A percentile compares a stretch with the other conserved stretches of the same genome.
These are phyloP conservation scores for Lippia alba DNA, from an alignment of 305 asterid genomes.

Conservation along the genomic window DNA sequence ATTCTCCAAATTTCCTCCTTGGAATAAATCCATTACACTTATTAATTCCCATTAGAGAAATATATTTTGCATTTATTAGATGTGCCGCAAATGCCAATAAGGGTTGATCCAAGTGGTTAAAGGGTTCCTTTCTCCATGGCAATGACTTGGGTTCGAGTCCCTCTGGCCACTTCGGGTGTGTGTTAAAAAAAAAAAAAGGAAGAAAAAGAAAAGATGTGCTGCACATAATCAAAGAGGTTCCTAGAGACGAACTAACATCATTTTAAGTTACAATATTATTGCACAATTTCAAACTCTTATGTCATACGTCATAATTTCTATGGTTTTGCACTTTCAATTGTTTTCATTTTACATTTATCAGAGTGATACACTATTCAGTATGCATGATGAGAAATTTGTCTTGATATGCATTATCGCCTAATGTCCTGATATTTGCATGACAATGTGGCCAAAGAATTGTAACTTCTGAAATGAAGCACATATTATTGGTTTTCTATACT, in stretches of 20 bases:
- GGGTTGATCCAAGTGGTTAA: no score
- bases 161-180: no score
- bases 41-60: neutral
- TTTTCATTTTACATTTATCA: neutral
- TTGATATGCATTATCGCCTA: slow-evolving; percentile 3
- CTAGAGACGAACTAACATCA: neutral
- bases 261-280: neutral
- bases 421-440: neutral
- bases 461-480: neutral
- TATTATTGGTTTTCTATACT: neutral
- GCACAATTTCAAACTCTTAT: slow-evolving; percentile 15
- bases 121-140: no score
- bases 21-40: neutral
- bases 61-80: slow-evolving; percentile 8
- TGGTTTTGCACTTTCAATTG: no score
- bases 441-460: no score
- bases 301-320: neutral
- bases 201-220: neutral
- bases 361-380: slow-evolving; percentile 1
- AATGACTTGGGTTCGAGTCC: no score
- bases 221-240: slow-evolving; percentile 3
- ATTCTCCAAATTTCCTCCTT: slow-evolving; percentile 12
- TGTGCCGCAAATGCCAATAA: no score
- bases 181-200: no score
- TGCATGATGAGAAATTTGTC: slow-evolving; percentile 16